Base-by-base conservation (phyloP, 768 basidiomycete species). In the Russula ochroleuca region DNA sequence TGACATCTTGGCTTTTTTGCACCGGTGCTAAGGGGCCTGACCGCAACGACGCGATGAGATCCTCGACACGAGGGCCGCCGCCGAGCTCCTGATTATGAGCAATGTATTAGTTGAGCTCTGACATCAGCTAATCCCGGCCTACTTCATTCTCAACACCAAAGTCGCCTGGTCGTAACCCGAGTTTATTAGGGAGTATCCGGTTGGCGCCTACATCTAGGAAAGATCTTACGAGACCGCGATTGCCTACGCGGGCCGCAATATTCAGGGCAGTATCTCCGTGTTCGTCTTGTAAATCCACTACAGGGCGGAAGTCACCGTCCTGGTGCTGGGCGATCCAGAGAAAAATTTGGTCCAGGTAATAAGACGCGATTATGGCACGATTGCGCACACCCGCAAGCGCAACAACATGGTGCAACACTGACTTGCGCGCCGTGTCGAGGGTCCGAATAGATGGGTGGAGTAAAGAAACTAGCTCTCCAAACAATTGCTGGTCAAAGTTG, bases 251-350 rank as follows among this genome's bases (percentile, higher is more conserved):
- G 0, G 96, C 95, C 15, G 96, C 93, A 69, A 98, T 91, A 76
- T 97, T 97, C 70, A 99, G 74, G 8, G 93, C 93, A 0, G 96
- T 98, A 72, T 99, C 97, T 0, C 96, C 97, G 72, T 98, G 88
- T 68, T 91, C 86, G 71, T 99, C 97, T 74, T 93, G 92, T 47
- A 96, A 77, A 73, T 98, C 93, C 13, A 98, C 86, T 56, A 98
- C 75, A 5, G 84, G 86, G 69, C 81, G 80, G 71, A 92, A 94
- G 68, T 88, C 85, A 1, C 87, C 89, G 9, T 80, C 82, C 69
- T 93, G 85, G 64, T 87, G 78, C 61, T 88, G 83, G 19, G 87
- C 92, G 68, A 98, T 84, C 85, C 87, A 93, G 66, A 86, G 81
- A 69, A 98, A 85, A 57, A 98, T 84, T 70, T 88, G 86, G 68